Conservation (phyloP, 306 rosid species). For the Vachellia pachyceras region DNA sequence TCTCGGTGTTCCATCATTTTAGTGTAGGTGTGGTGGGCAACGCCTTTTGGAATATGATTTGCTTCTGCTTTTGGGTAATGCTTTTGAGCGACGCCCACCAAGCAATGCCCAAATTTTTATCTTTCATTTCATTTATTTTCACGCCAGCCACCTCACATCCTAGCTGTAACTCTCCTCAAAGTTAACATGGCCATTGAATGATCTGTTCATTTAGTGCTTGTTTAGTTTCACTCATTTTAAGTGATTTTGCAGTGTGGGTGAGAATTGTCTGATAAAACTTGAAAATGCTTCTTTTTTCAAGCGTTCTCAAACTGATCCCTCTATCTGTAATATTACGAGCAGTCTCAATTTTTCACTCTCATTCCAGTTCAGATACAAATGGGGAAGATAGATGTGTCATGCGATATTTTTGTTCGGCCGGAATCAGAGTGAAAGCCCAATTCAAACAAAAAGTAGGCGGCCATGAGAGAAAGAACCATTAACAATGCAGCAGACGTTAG, state of each 20-base stretch:
- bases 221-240: background rate
- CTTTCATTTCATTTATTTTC: background rate
- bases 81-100: background rate
- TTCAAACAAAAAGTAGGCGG: background rate
- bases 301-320: background rate
- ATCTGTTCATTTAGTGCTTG: background rate
- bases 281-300: background rate
- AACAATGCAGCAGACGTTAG: background rate
- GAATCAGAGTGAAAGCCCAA: background rate
- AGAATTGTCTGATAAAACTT: background rate
- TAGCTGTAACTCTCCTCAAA: background rate
- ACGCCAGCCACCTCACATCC: background rate
- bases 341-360: background rate
- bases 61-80: slow-evolving; percentile 25
- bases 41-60: slow-evolving; percentile 17
- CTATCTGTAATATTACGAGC: too few species aligned
- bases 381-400: background rate
- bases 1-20: slow-evolving; percentile 42
- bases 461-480: background rate
- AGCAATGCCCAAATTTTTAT: background rate
- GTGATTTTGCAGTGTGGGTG: too few species aligned
- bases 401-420: too few species aligned
- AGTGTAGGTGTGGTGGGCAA: slow-evolving; percentile 23
- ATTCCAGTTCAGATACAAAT: background rate
- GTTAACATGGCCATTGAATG: background rate